phyloP scores from a whole-genome alignment of 2,329 filamentous ascomycete genomes.

The Apiospora malaysiana region DNA sequence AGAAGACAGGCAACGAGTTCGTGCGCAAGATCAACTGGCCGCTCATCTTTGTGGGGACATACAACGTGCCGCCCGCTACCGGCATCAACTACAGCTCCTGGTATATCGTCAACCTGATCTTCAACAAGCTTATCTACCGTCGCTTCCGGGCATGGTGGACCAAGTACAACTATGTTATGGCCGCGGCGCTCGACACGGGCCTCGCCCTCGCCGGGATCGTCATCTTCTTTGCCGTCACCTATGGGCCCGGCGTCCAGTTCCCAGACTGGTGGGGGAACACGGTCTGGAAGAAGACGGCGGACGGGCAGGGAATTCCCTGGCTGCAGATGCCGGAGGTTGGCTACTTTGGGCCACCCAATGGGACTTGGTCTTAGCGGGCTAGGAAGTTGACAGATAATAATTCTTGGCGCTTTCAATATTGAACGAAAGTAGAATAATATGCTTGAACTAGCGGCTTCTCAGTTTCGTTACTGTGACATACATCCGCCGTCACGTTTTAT shows the following conservation, averaged over 20 bases:
- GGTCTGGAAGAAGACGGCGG: constrained; percentile 44
- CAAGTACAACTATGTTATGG: constrained; percentile 41
- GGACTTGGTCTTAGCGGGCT: too few species aligned
- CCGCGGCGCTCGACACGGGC: constrained; percentile 46
- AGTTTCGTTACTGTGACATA: too few species aligned
- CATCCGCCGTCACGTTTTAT: too few species aligned
- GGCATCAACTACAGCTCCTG: constrained; percentile 44
- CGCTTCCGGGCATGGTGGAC: constrained; percentile 42
- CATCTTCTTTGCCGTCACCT: constrained; percentile 37
- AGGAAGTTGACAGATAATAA: too few species aligned
- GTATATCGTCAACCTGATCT: constrained; percentile 42
- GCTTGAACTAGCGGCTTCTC: too few species aligned
- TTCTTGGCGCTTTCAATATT: too few species aligned
- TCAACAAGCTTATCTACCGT: constrained; percentile 38
- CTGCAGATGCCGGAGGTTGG: constrained; percentile 38
- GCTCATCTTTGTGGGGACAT: constrained; percentile 42
- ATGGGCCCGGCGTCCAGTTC: constrained; percentile 31
- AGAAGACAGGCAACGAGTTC: constrained; percentile 43
- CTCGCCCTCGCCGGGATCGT: constrained; percentile 41
- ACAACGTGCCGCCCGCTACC: constrained; percentile 43
- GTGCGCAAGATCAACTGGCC: constrained; percentile 40
- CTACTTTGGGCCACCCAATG: constrained; percentile 41
- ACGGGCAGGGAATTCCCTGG: constrained; percentile 40
- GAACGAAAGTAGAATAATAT: too few species aligned
- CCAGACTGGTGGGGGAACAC: constrained; percentile 59